Evolutionary conservation across 2,329 filamentous ascomycete species (phyloP).

Genomic region (Beauveria australis): DNA sequence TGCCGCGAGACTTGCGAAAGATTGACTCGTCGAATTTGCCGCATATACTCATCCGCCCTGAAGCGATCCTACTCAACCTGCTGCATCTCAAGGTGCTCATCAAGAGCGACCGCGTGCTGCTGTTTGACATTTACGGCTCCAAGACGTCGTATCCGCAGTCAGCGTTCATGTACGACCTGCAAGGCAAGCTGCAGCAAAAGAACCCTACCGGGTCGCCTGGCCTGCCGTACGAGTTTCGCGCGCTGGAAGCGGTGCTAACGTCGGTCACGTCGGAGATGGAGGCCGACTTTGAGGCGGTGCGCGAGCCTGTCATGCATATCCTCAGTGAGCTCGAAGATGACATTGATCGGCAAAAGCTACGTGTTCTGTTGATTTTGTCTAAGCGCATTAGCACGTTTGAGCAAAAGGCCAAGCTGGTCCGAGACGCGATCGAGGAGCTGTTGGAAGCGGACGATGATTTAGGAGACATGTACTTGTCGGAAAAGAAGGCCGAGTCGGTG

Average conservation of each 20-base stretch:
- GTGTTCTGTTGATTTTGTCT: conserved; percentile 83
- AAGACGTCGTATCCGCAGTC: conserved; percentile 93
- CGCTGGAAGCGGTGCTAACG: conserved; percentile 88
- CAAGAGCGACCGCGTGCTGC: conserved; percentile 85
- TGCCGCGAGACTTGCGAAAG: conserved; percentile 91
- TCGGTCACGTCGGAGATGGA: conserved; percentile 88
- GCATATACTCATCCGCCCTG: conserved; percentile 88
- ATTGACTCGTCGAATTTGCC: conserved; percentile 95
- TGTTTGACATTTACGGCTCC: conserved; percentile 94
- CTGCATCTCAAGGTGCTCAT: conserved; percentile 95
- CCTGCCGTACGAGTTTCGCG: conserved; percentile 91
- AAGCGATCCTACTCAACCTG: conserved; percentile 88
- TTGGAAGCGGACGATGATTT: conserved; percentile 95
- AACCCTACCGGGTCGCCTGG: conserved; percentile 48
- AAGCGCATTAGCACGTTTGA: conserved; percentile 96
- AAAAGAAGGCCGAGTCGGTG: conserved; percentile 67
- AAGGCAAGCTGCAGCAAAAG: conserved; percentile 84
- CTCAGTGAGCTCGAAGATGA: conserved; percentile 90
- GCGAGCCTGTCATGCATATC: conserved; percentile 84
- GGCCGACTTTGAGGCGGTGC: conserved; percentile 87
- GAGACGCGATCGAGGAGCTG: conserved; percentile 90
- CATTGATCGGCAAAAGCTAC: conserved; percentile 88
- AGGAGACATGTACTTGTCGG: conserved; percentile 88
- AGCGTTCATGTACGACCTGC: conserved; percentile 94
- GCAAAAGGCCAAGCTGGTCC: conserved; percentile 88